Evolutionary conservation across 2,329 filamentous ascomycete species (phyloP).

Genomic region (Lecanicillium sp.): DNA sequence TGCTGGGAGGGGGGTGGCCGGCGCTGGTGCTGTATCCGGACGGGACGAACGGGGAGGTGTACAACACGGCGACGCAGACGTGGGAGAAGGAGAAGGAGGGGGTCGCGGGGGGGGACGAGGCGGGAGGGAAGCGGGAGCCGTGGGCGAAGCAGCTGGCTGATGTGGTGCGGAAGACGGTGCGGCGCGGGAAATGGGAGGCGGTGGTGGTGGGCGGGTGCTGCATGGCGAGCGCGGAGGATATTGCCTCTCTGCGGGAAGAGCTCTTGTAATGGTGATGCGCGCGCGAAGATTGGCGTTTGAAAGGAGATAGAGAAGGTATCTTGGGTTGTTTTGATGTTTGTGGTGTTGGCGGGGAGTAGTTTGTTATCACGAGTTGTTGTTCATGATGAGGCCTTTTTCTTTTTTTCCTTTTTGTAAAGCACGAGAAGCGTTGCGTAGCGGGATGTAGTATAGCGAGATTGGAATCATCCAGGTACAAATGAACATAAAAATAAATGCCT

Average conservation of each 20-base stretch:
- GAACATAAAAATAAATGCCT: too few species aligned
- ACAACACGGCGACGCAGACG: slow-evolving; percentile 55
- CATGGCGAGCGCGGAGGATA: slow-evolving; percentile 37
- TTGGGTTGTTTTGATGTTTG: too few species aligned
- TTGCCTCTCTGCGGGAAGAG: slow-evolving; percentile 21
- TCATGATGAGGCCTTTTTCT: too few species aligned
- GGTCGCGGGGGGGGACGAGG: slow-evolving; percentile 35
- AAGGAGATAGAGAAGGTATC: too few species aligned
- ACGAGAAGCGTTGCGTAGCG: too few species aligned
- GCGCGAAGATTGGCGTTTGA: too few species aligned
- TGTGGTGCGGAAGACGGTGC: slow-evolving; percentile 32
- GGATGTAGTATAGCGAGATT: too few species aligned
- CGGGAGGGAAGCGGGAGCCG: slow-evolving; percentile 21
- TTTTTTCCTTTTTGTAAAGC: too few species aligned
- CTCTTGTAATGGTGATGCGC: not conserved
- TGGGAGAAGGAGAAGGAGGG: slow-evolving; percentile 48
- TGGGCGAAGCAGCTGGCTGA: slow-evolving; percentile 43
- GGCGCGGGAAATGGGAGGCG: slow-evolving; percentile 35
- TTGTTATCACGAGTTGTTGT: too few species aligned
- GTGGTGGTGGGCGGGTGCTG: slow-evolving; percentile 51
- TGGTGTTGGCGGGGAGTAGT: too few species aligned
- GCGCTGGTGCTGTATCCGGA: slow-evolving; percentile 61
- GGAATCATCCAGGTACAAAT: too few species aligned
- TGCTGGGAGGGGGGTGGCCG: slow-evolving; percentile 36
- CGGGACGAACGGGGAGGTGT: slow-evolving; percentile 61